Conservation (phyloP, 768 basidiomycete genomes). For the Hericium rajendrae region DNA sequence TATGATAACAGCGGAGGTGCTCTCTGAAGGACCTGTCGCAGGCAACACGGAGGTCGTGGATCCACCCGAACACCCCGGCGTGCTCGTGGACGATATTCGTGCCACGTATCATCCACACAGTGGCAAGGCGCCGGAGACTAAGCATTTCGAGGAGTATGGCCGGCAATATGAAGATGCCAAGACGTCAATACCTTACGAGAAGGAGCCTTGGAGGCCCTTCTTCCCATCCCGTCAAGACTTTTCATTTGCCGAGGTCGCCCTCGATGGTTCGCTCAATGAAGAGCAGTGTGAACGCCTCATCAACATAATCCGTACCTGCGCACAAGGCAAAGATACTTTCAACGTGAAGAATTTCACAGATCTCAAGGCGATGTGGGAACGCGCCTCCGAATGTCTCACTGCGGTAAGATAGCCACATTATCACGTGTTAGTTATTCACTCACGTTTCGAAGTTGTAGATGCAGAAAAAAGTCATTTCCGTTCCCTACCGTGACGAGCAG, state of each 20-base stretch:
- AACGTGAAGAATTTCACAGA: not conserved
- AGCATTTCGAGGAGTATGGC: not conserved
- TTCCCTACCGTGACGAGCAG: constrained; percentile 14
- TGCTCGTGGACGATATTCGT: no score
- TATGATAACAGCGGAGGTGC: no score
- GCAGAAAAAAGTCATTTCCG: constrained; percentile 9
- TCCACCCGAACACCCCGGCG: no score
- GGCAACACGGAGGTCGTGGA: no score
- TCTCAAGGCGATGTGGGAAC: not conserved
- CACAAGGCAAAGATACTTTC: not conserved
- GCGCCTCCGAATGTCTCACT: not conserved
- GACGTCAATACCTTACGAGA: not conserved
- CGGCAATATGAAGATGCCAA: not conserved
- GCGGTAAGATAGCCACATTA: not conserved
- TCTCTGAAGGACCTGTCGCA: no score
- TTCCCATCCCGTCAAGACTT: not conserved
- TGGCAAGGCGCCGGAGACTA: no score
- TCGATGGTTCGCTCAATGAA: not conserved
- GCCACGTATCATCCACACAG: no score
- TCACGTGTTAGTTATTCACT: not conserved
- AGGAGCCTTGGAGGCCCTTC: not conserved
- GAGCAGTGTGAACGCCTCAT: not conserved
- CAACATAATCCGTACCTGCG: not conserved
- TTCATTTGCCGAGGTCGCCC: not conserved
- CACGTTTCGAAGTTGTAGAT: constrained; percentile 5